Percentiles rank a stretch among this genome's conserved stretches.
Conservation (phyloP, 2,329 filamentous ascomycete species). For the Pestalotiopsis sp. region DNA sequence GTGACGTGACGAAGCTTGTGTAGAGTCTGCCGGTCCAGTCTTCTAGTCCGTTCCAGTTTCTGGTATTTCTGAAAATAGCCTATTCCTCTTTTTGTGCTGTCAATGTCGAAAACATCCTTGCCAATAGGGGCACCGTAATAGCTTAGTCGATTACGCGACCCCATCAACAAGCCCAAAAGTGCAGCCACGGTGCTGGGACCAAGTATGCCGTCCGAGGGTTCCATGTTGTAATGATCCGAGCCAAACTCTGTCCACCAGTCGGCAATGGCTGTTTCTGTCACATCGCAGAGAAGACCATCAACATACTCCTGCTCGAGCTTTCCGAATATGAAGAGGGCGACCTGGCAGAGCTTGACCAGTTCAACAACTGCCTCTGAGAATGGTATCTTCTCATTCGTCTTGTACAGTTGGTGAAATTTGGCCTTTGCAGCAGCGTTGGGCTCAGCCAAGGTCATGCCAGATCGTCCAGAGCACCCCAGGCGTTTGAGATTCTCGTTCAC, state of each 20-base stretch:
- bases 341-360: constrained; percentile 88
- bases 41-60: constrained; percentile 75
- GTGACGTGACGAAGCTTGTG: constrained; percentile 81
- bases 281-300: constrained; percentile 89
- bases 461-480: constrained; percentile 86
- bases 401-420: constrained; percentile 91
- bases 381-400: constrained; percentile 79
- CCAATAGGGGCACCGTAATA: constrained; percentile 81
- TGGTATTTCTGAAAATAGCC: constrained; percentile 88
- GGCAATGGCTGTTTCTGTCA: constrained; percentile 85
- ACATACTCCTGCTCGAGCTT: constrained; percentile 87
- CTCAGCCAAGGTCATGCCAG: constrained; percentile 77
- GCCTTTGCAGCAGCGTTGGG: constrained; percentile 82
- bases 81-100: constrained; percentile 80
- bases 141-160: constrained; percentile 85
- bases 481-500: constrained; percentile 95
- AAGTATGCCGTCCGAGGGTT: constrained; percentile 89
- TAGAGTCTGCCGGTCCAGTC: constrained; percentile 82
- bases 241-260: constrained; percentile 98
- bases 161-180: constrained; percentile 84
- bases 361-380: constrained; percentile 81
- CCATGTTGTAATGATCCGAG: constrained; percentile 86
- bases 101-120: constrained; percentile 91
- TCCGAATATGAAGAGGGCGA: constrained; percentile 84
- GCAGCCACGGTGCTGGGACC: constrained; percentile 91